A percentile compares a stretch with the other conserved stretches of the same genome.
Conservation (phyloP, 2,329 filamentous ascomycete species). For the Pseudofabraea citricarpa region DNA sequence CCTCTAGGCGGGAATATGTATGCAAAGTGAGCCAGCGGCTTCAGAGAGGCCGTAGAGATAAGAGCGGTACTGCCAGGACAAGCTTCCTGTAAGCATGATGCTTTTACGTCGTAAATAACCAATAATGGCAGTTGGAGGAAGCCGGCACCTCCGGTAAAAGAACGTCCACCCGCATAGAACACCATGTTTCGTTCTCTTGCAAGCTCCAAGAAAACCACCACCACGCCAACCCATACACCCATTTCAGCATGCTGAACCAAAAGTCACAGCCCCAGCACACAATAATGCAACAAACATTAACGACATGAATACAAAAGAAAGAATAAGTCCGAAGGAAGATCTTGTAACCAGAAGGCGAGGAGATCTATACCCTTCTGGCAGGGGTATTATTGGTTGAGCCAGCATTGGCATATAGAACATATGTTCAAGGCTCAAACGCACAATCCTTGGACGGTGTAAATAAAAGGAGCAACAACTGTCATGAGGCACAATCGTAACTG, state of each 20-base stretch:
- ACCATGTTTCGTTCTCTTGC: conserved; percentile 12
- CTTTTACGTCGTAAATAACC: conserved; percentile 20
- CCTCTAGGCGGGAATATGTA: conserved; percentile 16
- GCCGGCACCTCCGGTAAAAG: conserved; percentile 20
- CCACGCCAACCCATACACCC: conserved; percentile 16
- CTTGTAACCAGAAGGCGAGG: conserved; percentile 15
- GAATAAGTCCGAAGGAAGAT: conserved; percentile 16
- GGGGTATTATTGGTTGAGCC: conserved; percentile 17
- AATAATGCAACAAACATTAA: conserved; percentile 29
- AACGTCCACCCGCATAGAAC: conserved; percentile 25
- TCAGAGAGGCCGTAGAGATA: conserved; percentile 19
- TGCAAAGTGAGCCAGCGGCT: conserved; percentile 25
- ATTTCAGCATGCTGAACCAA: conserved; percentile 7
- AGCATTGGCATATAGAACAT: conserved; percentile 13
- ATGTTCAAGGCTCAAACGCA: conserved; percentile 14
- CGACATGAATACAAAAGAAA: conserved; percentile 28
- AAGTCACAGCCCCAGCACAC: conserved; percentile 7
- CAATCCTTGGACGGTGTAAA: conserved; percentile 10
- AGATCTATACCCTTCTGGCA: conserved; percentile 10
- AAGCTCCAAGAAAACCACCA: conserved; percentile 14
- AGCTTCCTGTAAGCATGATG: conserved; percentile 8
- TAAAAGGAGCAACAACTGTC: conserved; percentile 18
- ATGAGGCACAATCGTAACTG: conserved; percentile 16
- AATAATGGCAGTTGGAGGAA: conserved; percentile 20
- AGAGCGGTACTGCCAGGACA: conserved; percentile 20